Evolutionary conservation across 1,284 basidiomycete genomes (phyloP).

Genomic region (Cryptococcus floricola): DNA sequence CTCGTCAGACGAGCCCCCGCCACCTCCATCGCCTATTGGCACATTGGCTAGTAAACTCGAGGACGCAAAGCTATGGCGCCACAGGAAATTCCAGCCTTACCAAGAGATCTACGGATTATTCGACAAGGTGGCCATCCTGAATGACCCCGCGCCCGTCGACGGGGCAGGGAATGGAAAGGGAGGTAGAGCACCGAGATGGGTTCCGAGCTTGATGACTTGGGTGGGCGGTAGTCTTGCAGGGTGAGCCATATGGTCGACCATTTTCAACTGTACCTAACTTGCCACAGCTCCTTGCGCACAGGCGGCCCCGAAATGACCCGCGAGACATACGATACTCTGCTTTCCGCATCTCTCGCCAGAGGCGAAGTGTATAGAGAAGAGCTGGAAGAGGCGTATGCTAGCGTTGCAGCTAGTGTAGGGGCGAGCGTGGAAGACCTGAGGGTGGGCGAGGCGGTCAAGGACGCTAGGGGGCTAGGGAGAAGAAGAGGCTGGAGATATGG

Average conservation of each 20-base stretch:
- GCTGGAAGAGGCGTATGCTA: slow-evolving; percentile 46
- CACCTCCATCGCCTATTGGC: slow-evolving; percentile 10
- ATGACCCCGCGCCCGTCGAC: slow-evolving; percentile 59
- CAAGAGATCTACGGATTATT: slow-evolving; percentile 64
- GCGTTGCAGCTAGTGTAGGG: slow-evolving; percentile 27
- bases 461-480: slow-evolving; percentile 7
- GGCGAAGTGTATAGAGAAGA: slow-evolving; percentile 44
- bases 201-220: slow-evolving; percentile 75
- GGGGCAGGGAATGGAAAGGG: slow-evolving; percentile 54
- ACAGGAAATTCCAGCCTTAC: slow-evolving; percentile 63
- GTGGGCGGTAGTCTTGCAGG: slow-evolving; percentile 90
- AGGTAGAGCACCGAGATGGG: slow-evolving; percentile 79
- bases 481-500: slow-evolving; percentile 37
- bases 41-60: slow-evolving; percentile 4
- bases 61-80: slow-evolving; percentile 18
- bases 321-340: slow-evolving; percentile 60
- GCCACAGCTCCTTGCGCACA: slow-evolving; percentile 66
- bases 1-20: slow-evolving; percentile 20
- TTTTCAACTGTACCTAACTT: not conserved
- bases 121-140: slow-evolving; percentile 71
- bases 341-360: slow-evolving; percentile 22
- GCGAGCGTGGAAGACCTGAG: slow-evolving; percentile 46
- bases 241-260: slow-evolving; percentile 51
- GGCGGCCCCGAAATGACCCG: slow-evolving; percentile 73
- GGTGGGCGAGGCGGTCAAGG: slow-evolving; percentile 34